Conservation (phyloP, 2,329 filamentous ascomycete genomes). For the Aspergillus novoparasiticus region DNA sequence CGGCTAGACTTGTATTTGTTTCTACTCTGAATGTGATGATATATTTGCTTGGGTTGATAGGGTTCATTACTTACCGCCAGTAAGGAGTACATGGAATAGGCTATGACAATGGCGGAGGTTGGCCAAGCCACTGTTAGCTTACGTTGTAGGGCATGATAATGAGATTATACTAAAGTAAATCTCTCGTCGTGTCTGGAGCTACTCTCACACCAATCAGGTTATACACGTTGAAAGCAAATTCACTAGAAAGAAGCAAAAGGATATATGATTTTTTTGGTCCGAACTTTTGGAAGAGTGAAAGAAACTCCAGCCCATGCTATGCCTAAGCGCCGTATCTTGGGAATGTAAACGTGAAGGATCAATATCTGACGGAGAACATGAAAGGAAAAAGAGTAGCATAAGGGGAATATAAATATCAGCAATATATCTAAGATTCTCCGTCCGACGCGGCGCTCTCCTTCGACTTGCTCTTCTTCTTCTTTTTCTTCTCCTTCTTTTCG, state of each 20-base stretch:
- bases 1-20: no score
- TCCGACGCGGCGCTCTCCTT: conserved; percentile 31
- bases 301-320: conserved; percentile 43
- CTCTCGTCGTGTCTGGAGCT: not conserved
- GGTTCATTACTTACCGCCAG: no score
- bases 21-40: no score
- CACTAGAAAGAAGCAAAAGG: not conserved
- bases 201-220: not conserved
- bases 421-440: conserved; percentile 23
- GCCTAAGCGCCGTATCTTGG: conserved; percentile 35
- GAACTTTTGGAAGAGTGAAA: conserved; percentile 9
- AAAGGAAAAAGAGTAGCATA: conserved; percentile 17
- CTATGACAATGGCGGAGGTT: no score
- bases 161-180: no score
- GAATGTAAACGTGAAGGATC: conserved; percentile 2
- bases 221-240: not conserved
- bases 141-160: no score
- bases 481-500: conserved; percentile 66
- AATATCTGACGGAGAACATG: conserved; percentile 2
- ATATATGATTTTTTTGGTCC: not conserved
- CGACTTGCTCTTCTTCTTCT: conserved; percentile 46
- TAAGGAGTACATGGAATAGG: no score
- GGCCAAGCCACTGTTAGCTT: no score
- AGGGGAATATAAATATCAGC: conserved; percentile 11
- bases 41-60: no score